Evolutionary conservation across 2,329 filamentous ascomycete genomes (phyloP).

Genomic region (Cercospora berteroae): DNA sequence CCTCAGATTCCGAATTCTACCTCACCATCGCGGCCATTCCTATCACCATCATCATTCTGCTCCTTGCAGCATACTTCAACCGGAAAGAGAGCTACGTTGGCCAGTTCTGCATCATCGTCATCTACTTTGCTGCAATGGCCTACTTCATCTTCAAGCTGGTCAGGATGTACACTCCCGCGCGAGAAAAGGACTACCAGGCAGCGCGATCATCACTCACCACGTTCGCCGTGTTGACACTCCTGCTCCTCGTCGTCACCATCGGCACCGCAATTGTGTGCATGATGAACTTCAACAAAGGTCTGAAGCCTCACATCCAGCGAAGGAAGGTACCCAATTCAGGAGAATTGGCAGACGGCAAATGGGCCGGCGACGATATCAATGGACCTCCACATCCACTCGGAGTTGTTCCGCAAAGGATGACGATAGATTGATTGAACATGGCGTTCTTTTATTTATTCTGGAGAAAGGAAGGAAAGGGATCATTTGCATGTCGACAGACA

Average conservation of each 20-base stretch:
- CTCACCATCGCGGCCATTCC: constrained; percentile 88
- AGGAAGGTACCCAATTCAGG: constrained; percentile 25
- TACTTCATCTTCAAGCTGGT: constrained; percentile 99
- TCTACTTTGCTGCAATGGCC: constrained; percentile 83
- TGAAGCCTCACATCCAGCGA: constrained; percentile 76
- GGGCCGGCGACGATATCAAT: constrained; percentile 26
- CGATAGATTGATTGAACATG: constrained; percentile 41
- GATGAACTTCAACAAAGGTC: constrained; percentile 81
- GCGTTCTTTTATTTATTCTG: not conserved
- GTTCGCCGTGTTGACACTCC: constrained; percentile 89
- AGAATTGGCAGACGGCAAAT: constrained; percentile 25
- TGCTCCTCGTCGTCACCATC: constrained; percentile 86
- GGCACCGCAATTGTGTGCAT: constrained; percentile 83
- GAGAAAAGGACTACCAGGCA: constrained; percentile 63
- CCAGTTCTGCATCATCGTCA: constrained; percentile 72
- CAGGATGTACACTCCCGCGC: constrained; percentile 73
- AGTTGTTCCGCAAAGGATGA: constrained; percentile 42
- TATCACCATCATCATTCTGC: constrained; percentile 82
- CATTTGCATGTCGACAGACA: not conserved
- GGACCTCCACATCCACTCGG: constrained; percentile 34
- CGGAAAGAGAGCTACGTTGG: constrained; percentile 76
- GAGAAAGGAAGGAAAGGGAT: not conserved
- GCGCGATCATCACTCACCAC: constrained; percentile 84
- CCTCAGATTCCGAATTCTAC: constrained; percentile 70
- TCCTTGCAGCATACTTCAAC: constrained; percentile 81